Conservation (phyloP, 257 asterid genomes). For the Jasminum sambac region DNA sequence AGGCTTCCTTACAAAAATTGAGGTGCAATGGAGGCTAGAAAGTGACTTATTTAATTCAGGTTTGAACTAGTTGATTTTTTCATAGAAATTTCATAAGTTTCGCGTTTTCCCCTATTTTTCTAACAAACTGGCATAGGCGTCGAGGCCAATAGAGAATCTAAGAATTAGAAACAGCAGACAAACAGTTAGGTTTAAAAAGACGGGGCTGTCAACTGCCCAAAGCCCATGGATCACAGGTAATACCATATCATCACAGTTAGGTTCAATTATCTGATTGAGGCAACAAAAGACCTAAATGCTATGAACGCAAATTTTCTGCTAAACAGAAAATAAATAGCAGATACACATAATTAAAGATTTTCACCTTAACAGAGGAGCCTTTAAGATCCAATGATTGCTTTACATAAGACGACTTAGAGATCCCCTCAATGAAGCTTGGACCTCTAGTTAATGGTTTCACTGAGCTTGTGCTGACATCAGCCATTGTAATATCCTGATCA, state of each 20-base stretch:
- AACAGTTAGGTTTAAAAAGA: neutral
- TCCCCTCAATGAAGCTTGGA: conserved; percentile 85
- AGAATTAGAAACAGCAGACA: neutral
- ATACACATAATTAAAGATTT: neutral
- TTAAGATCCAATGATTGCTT: conserved; percentile 90
- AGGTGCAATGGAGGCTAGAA: conserved; percentile 14
- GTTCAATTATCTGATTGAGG: neutral
- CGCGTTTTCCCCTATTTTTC: neutral
- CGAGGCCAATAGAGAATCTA: neutral
- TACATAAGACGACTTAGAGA: conserved; percentile 85
- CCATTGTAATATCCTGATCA: conserved; percentile 84
- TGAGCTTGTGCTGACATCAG: conserved; percentile 62
- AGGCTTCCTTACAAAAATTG: conserved; percentile 8
- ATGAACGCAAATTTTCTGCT: neutral
- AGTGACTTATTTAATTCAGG: neutral
- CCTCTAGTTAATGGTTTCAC: conserved; percentile 60
- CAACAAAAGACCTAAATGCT: neutral
- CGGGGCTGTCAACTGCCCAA: neutral
- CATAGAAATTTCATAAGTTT: neutral
- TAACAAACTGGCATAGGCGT: conserved; percentile 3
- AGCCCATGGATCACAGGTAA: neutral
- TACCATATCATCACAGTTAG: neutral
- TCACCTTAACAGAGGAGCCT: conserved; percentile 83
- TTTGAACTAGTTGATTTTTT: neutral
- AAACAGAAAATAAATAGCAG: neutral